A percentile compares a stretch with the other conserved stretches of the same genome.
phyloP scores from a whole-genome alignment of 768 basidiomycete species.

The Wakefieldia striispora region DNA sequence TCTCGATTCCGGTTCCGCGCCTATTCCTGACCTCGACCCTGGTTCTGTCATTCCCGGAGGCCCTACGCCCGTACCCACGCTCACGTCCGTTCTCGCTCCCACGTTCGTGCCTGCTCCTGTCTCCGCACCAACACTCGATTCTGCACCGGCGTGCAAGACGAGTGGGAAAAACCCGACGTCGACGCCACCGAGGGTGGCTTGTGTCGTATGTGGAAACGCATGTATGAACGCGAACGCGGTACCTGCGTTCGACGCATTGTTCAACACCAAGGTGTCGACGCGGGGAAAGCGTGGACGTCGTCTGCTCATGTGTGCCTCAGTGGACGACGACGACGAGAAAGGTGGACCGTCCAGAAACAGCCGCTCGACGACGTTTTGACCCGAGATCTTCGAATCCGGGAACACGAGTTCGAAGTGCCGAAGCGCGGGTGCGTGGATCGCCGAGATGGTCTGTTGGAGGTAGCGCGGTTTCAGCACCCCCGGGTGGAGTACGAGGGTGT shows the following conservation, averaged over 20 bases:
- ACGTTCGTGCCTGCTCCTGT: neutral
- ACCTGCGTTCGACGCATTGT: constrained; percentile 24
- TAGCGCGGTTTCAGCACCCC: constrained; percentile 31
- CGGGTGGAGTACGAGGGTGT: constrained; percentile 30
- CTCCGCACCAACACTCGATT: neutral
- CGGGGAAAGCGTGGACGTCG: constrained; percentile 25
- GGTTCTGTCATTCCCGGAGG: neutral
- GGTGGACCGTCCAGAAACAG: constrained; percentile 21
- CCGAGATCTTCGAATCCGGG: constrained; percentile 28
- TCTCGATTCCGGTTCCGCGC: neutral
- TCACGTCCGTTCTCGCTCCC: too few relatives aligned
- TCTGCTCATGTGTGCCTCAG: constrained; percentile 1
- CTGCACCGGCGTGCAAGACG: constrained; percentile 10
- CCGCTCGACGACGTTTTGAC: constrained; percentile 26
- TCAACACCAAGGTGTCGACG: constrained; percentile 26
- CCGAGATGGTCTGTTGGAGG: constrained; percentile 29
- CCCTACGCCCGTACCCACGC: neutral
- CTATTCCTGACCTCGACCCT: neutral
- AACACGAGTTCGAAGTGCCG: constrained; percentile 34
- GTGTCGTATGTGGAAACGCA: constrained; percentile 23
- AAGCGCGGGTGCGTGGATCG: constrained; percentile 26
- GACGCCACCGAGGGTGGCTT: constrained; percentile 24
- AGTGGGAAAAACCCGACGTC: constrained; percentile 26
- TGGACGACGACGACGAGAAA: constrained; percentile 1
- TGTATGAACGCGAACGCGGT: constrained; percentile 25